phyloP scores from a whole-genome alignment of 2,329 filamentous ascomycete species.

The Alternaria sp. region DNA sequence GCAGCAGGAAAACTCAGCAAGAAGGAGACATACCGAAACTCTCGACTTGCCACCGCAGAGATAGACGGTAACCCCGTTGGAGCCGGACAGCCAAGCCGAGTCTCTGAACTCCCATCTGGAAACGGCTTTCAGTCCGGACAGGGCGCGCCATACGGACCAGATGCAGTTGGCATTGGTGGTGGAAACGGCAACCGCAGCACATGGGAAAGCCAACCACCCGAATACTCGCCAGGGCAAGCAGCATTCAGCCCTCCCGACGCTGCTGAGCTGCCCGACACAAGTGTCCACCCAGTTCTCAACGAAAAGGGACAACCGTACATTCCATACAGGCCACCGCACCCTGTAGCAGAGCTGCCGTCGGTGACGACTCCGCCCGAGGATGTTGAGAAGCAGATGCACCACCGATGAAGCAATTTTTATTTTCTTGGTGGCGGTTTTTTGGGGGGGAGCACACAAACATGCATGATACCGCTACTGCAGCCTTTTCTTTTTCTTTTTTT shows the following conservation, averaged over 20 bases:
- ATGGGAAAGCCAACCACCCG: conserved; percentile 43
- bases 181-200: conserved; percentile 34
- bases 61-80: conserved; percentile 43
- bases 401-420: not conserved
- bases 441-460: not conserved
- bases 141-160: conserved; percentile 36
- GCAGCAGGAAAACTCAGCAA: conserved; percentile 39
- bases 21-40: conserved; percentile 29
- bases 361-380: conserved; percentile 36
- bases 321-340: conserved; percentile 38
- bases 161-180: conserved; percentile 45
- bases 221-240: conserved; percentile 38
- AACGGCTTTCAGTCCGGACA: conserved; percentile 38
- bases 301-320: conserved; percentile 32
- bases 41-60: conserved; percentile 35
- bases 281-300: conserved; percentile 25
- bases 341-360: conserved; percentile 29
- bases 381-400: conserved; percentile 30
- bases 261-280: conserved; percentile 32
- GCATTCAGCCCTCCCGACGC: conserved; percentile 22
- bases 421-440: not conserved
- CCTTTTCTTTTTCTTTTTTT: not conserved
- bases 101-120: conserved; percentile 44
- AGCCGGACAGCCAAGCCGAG: conserved; percentile 40
- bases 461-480: not conserved